phyloP scores from a whole-genome alignment of 2,329 filamentous ascomycete species.

The Trichoderma hamatum region DNA sequence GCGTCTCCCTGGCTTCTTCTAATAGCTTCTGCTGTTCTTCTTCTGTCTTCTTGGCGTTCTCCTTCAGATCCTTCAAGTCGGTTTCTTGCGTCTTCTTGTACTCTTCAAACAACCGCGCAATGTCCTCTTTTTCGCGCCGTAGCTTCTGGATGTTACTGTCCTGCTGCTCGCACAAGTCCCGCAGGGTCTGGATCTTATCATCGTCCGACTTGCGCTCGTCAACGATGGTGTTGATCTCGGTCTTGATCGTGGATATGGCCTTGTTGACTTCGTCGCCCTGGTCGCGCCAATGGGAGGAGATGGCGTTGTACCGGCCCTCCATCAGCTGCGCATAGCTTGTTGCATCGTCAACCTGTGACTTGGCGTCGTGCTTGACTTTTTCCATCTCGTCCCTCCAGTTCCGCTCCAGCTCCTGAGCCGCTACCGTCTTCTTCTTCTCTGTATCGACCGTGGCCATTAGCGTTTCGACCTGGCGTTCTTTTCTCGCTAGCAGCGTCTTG shows the following conservation, averaged over 20 bases:
- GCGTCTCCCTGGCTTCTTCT: conserved; percentile 60
- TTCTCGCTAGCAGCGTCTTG: conserved; percentile 69
- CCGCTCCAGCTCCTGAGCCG: conserved; percentile 62
- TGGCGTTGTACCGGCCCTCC: conserved; percentile 70
- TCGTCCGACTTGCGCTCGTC: conserved; percentile 62
- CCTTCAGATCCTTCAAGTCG: conserved; percentile 62
- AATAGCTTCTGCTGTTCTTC: conserved; percentile 62
- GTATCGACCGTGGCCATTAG: conserved; percentile 65
- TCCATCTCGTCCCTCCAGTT: conserved; percentile 67
- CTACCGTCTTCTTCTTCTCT: conserved; percentile 64
- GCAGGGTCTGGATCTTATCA: conserved; percentile 64
- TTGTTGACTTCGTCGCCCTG: conserved; percentile 64
- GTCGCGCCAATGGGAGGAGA: conserved; percentile 67
- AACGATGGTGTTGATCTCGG: conserved; percentile 58
- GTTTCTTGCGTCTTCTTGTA: conserved; percentile 68
- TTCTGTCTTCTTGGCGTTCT: conserved; percentile 59
- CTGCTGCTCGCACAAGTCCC: conserved; percentile 73
- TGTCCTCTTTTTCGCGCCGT: conserved; percentile 62
- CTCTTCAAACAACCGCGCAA: conserved; percentile 61
- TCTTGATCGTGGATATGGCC: conserved; percentile 52
- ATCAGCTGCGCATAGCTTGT: conserved; percentile 66
- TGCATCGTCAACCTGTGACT: conserved; percentile 67
- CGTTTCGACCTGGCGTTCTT: conserved; percentile 74
- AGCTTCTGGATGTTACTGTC: conserved; percentile 67
- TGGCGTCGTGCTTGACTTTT: conserved; percentile 60